These are phyloP conservation scores for Picochlorum sp. DNA, from an alignment of 139 green algal species.

Conservation along the genomic window DNA sequence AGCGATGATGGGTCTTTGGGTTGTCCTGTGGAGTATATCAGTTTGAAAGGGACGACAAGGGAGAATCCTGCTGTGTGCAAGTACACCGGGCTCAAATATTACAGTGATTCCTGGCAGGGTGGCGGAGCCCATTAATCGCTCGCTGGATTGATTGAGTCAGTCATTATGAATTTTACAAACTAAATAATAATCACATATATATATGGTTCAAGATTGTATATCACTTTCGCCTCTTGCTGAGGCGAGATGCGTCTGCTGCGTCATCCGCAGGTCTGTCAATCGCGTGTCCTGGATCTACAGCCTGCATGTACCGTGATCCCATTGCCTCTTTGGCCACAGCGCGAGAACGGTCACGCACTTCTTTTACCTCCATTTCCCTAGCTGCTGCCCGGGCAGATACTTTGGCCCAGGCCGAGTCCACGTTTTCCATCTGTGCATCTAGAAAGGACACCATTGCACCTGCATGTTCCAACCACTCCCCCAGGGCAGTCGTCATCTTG, in stretches of 20 bases:
- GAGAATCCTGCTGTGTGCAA: slow-evolving; percentile 90
- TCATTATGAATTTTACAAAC: too few relatives aligned
- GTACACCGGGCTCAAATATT: slow-evolving; percentile 59
- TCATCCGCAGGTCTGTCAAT: too few relatives aligned
- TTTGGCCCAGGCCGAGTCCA: neutral
- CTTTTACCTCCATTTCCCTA: neutral
- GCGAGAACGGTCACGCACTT: neutral
- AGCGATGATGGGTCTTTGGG: slow-evolving; percentile 66
- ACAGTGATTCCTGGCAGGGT: slow-evolving; percentile 25
- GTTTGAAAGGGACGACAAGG: slow-evolving; percentile 58
- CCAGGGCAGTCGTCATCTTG: slow-evolving; percentile 27
- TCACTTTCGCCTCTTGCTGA: too few relatives aligned
- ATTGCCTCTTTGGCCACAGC: too few relatives aligned
- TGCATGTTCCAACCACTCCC: slow-evolving; percentile 30
- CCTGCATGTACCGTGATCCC: too few relatives aligned
- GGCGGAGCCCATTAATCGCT: slow-evolving; percentile 25
- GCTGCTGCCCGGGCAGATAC: too few relatives aligned
- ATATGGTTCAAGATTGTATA: too few relatives aligned
- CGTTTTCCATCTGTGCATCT: neutral
- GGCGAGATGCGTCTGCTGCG: too few relatives aligned
- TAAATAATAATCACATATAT: too few relatives aligned
- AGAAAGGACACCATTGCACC: slow-evolving; percentile 9
- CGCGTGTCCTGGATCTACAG: too few relatives aligned
- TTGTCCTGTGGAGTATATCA: slow-evolving; percentile 84
- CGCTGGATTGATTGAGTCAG: too few relatives aligned